Conservation (phyloP, 805 yeast genomes). For the Cyberlindnera suaveolens region DNA sequence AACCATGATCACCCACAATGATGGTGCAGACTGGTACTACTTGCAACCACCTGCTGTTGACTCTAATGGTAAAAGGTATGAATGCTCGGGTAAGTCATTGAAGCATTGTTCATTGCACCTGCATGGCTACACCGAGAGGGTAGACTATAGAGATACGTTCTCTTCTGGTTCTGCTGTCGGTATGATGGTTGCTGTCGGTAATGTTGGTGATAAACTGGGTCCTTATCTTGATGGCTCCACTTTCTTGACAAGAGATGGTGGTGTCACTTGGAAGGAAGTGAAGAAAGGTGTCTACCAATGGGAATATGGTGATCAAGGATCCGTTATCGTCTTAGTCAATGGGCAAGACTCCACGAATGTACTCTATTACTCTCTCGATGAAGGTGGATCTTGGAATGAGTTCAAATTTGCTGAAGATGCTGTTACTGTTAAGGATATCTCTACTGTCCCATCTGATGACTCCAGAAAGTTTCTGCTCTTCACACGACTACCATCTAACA, state of each 20-base stretch:
- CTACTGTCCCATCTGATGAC: conserved; percentile 91
- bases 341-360: conserved; percentile 51
- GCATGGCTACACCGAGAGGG: conserved; percentile 87
- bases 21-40: conserved; percentile 83
- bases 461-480: conserved; percentile 70
- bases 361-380: conserved; percentile 65
- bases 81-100: conserved; percentile 45
- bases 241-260: conserved; percentile 84
- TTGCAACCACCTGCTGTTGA: conserved; percentile 65
- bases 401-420: conserved; percentile 53
- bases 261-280: conserved; percentile 80
- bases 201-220: conserved; percentile 63
- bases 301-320: conserved; percentile 97
- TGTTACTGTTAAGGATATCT: conserved; percentile 60
- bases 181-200: conserved; percentile 86
- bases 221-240: conserved; percentile 53
- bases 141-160: conserved; percentile 75
- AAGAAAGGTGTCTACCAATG: conserved; percentile 73
- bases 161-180: conserved; percentile 91
- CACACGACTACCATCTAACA: conserved; percentile 38
- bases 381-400: conserved; percentile 72
- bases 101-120: conserved; percentile 73
- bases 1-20: conserved; percentile 77
- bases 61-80: conserved; percentile 49
- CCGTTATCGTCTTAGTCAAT: conserved; percentile 68